A percentile compares a stretch with the other conserved stretches of the same genome.
phyloP scores from a whole-genome alignment of 2,329 filamentous ascomycete genomes.

The Sporothrix globosa region DNA sequence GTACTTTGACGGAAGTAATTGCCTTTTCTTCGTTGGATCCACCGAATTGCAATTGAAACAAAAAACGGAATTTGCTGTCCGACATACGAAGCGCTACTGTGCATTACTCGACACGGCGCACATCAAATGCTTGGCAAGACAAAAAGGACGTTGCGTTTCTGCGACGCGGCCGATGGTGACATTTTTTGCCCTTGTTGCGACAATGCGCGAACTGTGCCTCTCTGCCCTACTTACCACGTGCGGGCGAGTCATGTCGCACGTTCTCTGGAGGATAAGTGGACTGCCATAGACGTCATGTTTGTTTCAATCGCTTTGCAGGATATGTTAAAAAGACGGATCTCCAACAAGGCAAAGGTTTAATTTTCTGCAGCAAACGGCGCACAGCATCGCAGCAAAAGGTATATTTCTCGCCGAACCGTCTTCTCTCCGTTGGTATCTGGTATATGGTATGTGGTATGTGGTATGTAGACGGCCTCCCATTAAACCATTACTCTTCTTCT shows the following conservation, averaged over 20 bases:
- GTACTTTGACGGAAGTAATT: neutral
- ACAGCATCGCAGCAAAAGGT: slow-evolving; percentile 15
- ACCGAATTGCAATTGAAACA: neutral
- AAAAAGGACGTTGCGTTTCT: neutral
- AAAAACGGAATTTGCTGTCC: neutral
- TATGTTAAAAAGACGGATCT: neutral
- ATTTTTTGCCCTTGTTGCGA: neutral
- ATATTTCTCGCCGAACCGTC: neutral
- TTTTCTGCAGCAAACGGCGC: slow-evolving; percentile 13
- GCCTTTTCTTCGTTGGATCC: neutral
- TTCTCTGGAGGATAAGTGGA: neutral
- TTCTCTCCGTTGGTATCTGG: neutral
- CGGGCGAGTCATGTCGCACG: slow-evolving; percentile 12
- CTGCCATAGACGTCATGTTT: neutral
- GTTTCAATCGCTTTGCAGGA: neutral
- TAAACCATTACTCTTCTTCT: neutral
- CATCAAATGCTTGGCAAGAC: slow-evolving; percentile 17
- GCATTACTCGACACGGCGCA: slow-evolving; percentile 8
- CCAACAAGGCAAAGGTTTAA: neutral
- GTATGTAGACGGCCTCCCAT: slow-evolving; percentile 19
- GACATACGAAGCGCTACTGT: neutral
- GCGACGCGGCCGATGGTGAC: slow-evolving; percentile 3
- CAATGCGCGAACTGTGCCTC: slow-evolving; percentile 6
- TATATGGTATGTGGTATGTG: neutral
- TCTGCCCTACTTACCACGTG: neutral